Base-by-base conservation (phyloP, 2,329 filamentous ascomycete genomes). In the Myriosclerotinia curreyana region DNA sequence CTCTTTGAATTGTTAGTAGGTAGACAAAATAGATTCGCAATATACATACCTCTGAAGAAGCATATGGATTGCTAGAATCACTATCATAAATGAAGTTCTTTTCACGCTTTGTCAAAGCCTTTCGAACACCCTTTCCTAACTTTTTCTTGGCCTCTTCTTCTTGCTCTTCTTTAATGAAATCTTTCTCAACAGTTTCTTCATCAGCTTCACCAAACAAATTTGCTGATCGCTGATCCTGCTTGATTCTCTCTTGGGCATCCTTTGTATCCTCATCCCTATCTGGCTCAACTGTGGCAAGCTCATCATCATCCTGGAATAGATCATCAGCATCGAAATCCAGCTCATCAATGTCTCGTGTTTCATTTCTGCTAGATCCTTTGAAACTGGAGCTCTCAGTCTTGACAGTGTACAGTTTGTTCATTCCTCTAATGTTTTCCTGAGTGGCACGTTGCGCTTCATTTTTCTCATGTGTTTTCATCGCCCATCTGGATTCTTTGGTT, bases 221-320 rank as follows among this genome's bases (percentile, higher is more conserved):
- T 11, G 94, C 94, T 60, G 87, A 86, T n/a, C 96, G 81, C 75
- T 96, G 92, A 72, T 93, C 89, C 64, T 88, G 85, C 69, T 90
- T 91, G 69, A 93, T 87, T 60, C 88, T 81, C 17, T 88, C 86
- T 67, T 89, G 87, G 0, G 88, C 82, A 22, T 89, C 85, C 71
- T 91, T 92, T 17, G 82, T 78, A 58, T 93, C 90, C 69, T 96
- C 93, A 66, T 96, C 92, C 58, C 92, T 86, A 60, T 95, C 90
- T 20, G 80, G 81, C 69, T 95, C 91, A 60, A 92, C 84, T 50
- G 89, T 83, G 2, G 86, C 83, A 28, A 89, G 86, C 74, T 96
- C 92, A 72, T 96, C 92, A 71, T 96, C 92, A 71, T 96, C 91
- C 69, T 93, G 91, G 73, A 97, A 97, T 71, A 86, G 80, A 70